These are phyloP conservation scores for Rutstroemia sp. DNA, from an alignment of 2,329 filamentous ascomycete genomes.

Conservation along the genomic window DNA sequence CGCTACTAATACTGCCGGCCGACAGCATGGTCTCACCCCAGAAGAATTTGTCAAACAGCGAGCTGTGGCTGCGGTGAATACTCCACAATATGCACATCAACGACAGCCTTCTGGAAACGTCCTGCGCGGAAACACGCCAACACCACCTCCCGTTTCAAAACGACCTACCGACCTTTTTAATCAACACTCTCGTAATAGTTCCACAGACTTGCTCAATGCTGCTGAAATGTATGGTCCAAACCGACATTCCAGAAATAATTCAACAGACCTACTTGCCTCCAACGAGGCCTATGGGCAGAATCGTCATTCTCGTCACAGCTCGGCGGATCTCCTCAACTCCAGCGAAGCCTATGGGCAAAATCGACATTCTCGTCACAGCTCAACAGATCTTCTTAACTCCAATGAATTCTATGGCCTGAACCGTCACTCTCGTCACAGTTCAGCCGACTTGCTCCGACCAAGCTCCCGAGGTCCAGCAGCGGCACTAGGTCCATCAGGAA, in stretches of 20 bases:
- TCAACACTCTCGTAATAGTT: conserved; percentile 33
- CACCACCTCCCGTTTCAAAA: conserved; percentile 38
- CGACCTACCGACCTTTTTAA: conserved; percentile 35
- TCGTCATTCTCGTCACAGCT: not conserved
- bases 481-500: conserved; percentile 20
- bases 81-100: conserved; percentile 51
- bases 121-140: conserved; percentile 34
- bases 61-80: conserved; percentile 48
- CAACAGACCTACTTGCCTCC: not conserved
- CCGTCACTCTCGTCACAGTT: conserved; percentile 26
- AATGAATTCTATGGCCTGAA: not conserved
- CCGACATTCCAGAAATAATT: conserved; percentile 35
- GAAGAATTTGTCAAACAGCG: conserved; percentile 82
- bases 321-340: not conserved
- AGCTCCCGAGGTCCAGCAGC: conserved; percentile 51
- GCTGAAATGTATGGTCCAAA: conserved; percentile 29
- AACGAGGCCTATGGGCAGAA: not conserved
- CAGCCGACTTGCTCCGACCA: conserved; percentile 43
- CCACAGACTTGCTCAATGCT: conserved; percentile 32
- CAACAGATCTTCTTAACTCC: not conserved
- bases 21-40: conserved; percentile 48
- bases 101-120: conserved; percentile 47
- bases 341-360: not conserved
- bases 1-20: conserved; percentile 39
- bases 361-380: not conserved